Evolutionary conservation across 805 yeast species (phyloP).

Genomic region (Osmozyma mogii): DNA sequence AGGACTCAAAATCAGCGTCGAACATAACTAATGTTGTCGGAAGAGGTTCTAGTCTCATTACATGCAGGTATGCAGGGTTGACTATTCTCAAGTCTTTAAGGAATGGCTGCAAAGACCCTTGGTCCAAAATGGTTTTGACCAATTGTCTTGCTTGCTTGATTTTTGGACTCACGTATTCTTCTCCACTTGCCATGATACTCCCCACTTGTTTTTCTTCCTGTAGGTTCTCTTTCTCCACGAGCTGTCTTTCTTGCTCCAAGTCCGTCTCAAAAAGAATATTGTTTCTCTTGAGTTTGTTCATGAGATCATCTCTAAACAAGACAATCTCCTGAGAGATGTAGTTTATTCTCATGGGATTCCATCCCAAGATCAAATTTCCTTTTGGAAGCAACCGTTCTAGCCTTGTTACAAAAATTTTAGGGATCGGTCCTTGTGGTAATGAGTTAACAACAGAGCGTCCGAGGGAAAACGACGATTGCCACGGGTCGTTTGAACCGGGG

Average conservation of each 20-base stretch:
- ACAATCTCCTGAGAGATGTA: constrained; percentile 83
- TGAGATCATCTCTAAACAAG: constrained; percentile 63
- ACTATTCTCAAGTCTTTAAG: constrained; percentile 51
- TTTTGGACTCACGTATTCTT: constrained; percentile 32
- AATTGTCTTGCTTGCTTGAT: constrained; percentile 57
- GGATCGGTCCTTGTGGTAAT: constrained; percentile 63
- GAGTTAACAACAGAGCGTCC: constrained; percentile 37
- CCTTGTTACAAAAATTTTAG: constrained; percentile 62
- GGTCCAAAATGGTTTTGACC: constrained; percentile 77
- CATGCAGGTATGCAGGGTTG: constrained; percentile 61
- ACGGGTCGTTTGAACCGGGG: constrained; percentile 92
- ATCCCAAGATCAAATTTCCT: constrained; percentile 29
- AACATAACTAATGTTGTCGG: constrained; percentile 59
- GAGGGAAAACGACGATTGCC: constrained; percentile 67
- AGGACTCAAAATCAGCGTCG: constrained; percentile 65
- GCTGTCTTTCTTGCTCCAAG: constrained; percentile 19
- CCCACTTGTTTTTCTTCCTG: constrained; percentile 17
- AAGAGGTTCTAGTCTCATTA: constrained; percentile 65
- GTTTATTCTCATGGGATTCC: constrained; percentile 73
- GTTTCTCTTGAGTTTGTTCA: constrained; percentile 63
- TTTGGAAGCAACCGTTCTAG: constrained; percentile 41
- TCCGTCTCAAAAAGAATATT: constrained; percentile 48
- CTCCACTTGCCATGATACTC: constrained; percentile 10
- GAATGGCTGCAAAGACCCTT: constrained; percentile 84
- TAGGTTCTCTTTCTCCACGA: constrained; percentile 12